These are phyloP conservation scores for Harringtonia aguacate DNA, from an alignment of 2,329 filamentous ascomycete genomes.

Conservation along the genomic window DNA sequence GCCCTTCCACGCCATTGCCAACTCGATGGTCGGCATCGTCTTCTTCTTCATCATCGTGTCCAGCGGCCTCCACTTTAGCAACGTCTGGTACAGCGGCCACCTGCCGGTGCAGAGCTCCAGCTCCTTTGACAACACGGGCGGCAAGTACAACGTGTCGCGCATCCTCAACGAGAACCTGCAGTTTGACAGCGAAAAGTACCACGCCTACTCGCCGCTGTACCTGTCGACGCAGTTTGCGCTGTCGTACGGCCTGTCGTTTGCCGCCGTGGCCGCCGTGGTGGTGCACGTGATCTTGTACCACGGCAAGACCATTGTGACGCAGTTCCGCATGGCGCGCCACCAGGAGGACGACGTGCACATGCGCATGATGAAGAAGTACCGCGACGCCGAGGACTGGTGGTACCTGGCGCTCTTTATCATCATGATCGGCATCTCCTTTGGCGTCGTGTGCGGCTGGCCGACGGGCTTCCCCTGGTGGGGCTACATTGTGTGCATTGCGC, in stretches of 20 bases:
- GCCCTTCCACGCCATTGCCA: slow-evolving; percentile 45
- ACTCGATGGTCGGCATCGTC: slow-evolving; percentile 40
- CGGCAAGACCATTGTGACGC: slow-evolving; percentile 41
- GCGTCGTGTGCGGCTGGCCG: slow-evolving; percentile 40
- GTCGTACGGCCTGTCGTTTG: slow-evolving; percentile 43
- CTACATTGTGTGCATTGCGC: slow-evolving; percentile 43
- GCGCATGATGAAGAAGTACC: slow-evolving; percentile 51
- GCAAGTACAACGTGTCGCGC: slow-evolving; percentile 46
- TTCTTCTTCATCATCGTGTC: slow-evolving; percentile 47
- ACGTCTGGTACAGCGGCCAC: slow-evolving; percentile 46
- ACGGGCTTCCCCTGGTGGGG: slow-evolving; percentile 50
- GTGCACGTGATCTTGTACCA: slow-evolving; percentile 46
- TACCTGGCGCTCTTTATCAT: slow-evolving; percentile 38
- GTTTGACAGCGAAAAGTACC: slow-evolving; percentile 52
- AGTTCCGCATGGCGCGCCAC: slow-evolving; percentile 42
- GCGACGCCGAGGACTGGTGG: slow-evolving; percentile 50
- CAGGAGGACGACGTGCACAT: slow-evolving; percentile 50
- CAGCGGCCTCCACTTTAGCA: slow-evolving; percentile 47
- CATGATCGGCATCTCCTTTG: slow-evolving; percentile 45
- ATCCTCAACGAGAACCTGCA: slow-evolving; percentile 44
- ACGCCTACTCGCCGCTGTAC: slow-evolving; percentile 54
- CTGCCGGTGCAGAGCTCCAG: slow-evolving; percentile 50
- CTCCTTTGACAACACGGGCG: slow-evolving; percentile 54
- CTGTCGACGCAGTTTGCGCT: slow-evolving; percentile 51
- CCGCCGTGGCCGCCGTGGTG: slow-evolving; percentile 51